Conservation (phyloP, 2,329 filamentous ascomycete genomes). For the Magnaporthiopsis rhizophila region DNA sequence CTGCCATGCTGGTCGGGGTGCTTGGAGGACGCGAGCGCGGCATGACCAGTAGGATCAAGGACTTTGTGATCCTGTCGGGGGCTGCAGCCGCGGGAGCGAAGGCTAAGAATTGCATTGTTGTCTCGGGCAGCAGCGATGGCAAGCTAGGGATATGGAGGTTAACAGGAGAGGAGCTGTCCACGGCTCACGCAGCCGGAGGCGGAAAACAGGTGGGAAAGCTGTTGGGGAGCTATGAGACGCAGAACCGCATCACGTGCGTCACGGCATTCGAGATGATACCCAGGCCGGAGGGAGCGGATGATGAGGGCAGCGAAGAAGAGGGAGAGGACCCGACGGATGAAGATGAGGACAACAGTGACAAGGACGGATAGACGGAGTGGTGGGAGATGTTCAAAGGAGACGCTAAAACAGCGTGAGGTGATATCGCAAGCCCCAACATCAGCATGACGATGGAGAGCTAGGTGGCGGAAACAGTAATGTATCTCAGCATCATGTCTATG, state of each 20-base stretch:
- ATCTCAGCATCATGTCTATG: no score
- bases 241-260: constrained; percentile 83
- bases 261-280: constrained; percentile 79
- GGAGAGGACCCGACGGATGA: constrained; percentile 30
- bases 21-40: constrained; percentile 66
- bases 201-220: constrained; percentile 48
- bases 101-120: constrained; percentile 42
- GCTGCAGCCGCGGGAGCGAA: constrained; percentile 29
- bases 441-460: no score
- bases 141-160: constrained; percentile 72
- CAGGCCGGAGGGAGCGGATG: constrained; percentile 51
- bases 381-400: constrained; percentile 9
- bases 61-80: constrained; percentile 62
- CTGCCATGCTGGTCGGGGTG: constrained; percentile 64
- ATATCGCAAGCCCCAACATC: no score
- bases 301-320: constrained; percentile 37
- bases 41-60: constrained; percentile 71
- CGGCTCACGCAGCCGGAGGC: not conserved
- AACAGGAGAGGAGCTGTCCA: not conserved
- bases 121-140: constrained; percentile 79
- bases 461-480: no score
- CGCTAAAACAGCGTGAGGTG: no score
- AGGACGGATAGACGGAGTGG: constrained; percentile 28
- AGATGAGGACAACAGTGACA: constrained; percentile 28
- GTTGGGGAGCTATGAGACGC: constrained; percentile 73